Percentiles rank a stretch among this genome's conserved stretches.
phyloP scores from a whole-genome alignment of 768 basidiomycete genomes.

The Hirschioporus abietinus region DNA sequence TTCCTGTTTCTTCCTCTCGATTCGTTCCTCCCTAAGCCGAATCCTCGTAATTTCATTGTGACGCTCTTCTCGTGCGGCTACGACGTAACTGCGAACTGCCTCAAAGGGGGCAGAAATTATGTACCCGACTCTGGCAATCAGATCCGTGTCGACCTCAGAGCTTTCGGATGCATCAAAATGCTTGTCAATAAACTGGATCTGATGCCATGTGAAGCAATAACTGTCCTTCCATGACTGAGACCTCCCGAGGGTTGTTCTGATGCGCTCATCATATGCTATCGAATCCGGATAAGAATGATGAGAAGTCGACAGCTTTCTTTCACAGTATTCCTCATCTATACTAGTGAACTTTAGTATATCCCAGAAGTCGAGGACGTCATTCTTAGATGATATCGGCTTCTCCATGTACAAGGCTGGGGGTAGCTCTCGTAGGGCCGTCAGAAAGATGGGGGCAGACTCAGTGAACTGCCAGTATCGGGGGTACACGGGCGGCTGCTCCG shows the following conservation, averaged over 20 bases:
- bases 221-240: slow-evolving; percentile 51
- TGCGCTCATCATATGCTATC: slow-evolving; percentile 6
- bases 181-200: slow-evolving; percentile 57
- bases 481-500: slow-evolving; percentile 38
- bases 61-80: slow-evolving; percentile 32
- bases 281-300: background rate
- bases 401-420: slow-evolving; percentile 52
- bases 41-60: slow-evolving; percentile 39
- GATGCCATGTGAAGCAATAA: slow-evolving; percentile 64
- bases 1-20: slow-evolving; percentile 19
- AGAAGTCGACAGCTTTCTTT: background rate
- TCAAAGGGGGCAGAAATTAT: slow-evolving; percentile 52
- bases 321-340: background rate
- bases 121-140: slow-evolving; percentile 44
- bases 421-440: slow-evolving; percentile 51
- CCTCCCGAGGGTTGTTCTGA: slow-evolving; percentile 53
- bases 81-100: slow-evolving; percentile 42
- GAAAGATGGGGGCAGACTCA: slow-evolving; percentile 46
- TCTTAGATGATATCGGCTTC: slow-evolving; percentile 32
- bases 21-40: slow-evolving; percentile 26
- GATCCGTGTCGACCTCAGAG: slow-evolving; percentile 32
- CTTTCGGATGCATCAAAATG: slow-evolving; percentile 50
- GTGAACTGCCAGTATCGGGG: slow-evolving; percentile 65
- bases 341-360: slow-evolving; percentile 31
- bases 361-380: slow-evolving; percentile 53